Evolutionary conservation across 371 early-diverging fungal genomes (phyloP).

Genomic region (Mucor lusitanicus): DNA sequence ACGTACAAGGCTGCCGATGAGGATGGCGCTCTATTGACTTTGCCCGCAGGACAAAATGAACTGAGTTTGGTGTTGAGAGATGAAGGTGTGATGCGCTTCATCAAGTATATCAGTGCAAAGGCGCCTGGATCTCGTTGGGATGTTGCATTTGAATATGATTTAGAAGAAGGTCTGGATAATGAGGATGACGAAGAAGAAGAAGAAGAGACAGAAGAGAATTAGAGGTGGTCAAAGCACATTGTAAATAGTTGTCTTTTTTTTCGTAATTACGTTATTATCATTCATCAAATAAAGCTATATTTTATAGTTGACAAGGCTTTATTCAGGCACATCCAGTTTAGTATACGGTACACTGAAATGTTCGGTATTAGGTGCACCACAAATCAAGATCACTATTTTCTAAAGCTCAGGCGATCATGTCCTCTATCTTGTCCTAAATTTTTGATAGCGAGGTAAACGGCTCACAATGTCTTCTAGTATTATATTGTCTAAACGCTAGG

Average conservation of each 20-base stretch:
- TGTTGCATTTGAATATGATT: conserved; percentile 64
- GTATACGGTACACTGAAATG: no score
- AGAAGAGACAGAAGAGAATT: conserved; percentile 3
- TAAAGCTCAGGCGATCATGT: no score
- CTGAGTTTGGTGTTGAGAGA: conserved; percentile 70
- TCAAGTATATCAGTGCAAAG: conserved; percentile 76
- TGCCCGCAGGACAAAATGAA: conserved; percentile 66
- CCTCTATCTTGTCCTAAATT: no score
- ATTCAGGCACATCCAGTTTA: not conserved
- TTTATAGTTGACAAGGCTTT: not conserved
- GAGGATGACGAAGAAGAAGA: not conserved
- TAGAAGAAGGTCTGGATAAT: conserved; percentile 12
- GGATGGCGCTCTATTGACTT: conserved; percentile 60
- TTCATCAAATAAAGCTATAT: not conserved
- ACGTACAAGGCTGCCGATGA: conserved; percentile 64
- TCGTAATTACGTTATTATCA: not conserved
- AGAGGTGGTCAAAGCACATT: not conserved
- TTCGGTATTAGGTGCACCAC: no score
- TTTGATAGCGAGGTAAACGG: no score
- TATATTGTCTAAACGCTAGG: no score
- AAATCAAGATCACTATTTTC: no score
- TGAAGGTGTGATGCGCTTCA: conserved; percentile 75
- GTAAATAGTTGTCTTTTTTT: not conserved
- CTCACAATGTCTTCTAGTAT: no score
- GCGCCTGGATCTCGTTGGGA: conserved; percentile 79